Percentiles rank a stretch among this genome's conserved stretches.
Evolutionary conservation across 2,329 filamentous ascomycete genomes (phyloP).

Genomic region (Hansfordia pulvinata): DNA sequence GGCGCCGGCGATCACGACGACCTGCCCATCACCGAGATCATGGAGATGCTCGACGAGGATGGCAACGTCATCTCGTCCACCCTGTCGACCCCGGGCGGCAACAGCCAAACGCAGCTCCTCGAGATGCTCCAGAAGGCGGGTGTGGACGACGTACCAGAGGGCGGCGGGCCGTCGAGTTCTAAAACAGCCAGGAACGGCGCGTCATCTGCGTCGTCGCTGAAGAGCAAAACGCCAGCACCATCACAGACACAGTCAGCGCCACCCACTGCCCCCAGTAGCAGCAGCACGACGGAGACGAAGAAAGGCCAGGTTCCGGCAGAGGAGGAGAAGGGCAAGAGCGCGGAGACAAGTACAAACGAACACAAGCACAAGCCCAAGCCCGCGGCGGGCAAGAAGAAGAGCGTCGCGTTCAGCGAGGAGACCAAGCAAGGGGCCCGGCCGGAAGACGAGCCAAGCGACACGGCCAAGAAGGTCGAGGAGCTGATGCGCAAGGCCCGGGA

Average conservation of each 20-base stretch:
- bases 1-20: slow-evolving; percentile 53
- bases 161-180: slow-evolving; percentile 1
- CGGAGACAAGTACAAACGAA: too few species aligned
- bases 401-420: slow-evolving; percentile 49
- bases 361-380: not conserved
- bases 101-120: slow-evolving; percentile 51
- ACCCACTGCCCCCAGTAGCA: too few species aligned
- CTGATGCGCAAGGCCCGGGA: slow-evolving; percentile 10
- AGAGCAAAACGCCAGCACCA: too few species aligned
- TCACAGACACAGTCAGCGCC: too few species aligned
- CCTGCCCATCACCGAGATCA: slow-evolving; percentile 75
- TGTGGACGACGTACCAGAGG: slow-evolving; percentile 27
- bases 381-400: slow-evolving; percentile 29
- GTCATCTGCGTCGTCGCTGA: not conserved
- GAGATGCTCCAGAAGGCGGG: slow-evolving; percentile 70
- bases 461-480: slow-evolving; percentile 1
- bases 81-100: slow-evolving; percentile 54
- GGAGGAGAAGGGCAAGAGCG: too few species aligned
- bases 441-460: slow-evolving; percentile 14
- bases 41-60: slow-evolving; percentile 83
- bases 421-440: slow-evolving; percentile 33
- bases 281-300: too few species aligned
- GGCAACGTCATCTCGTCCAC: slow-evolving; percentile 66
- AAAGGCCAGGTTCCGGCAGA: too few species aligned
- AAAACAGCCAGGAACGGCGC: not conserved